Evolutionary conservation across 345 rosid genomes (phyloP).

Genomic region (Lumnitzera racemosa): DNA sequence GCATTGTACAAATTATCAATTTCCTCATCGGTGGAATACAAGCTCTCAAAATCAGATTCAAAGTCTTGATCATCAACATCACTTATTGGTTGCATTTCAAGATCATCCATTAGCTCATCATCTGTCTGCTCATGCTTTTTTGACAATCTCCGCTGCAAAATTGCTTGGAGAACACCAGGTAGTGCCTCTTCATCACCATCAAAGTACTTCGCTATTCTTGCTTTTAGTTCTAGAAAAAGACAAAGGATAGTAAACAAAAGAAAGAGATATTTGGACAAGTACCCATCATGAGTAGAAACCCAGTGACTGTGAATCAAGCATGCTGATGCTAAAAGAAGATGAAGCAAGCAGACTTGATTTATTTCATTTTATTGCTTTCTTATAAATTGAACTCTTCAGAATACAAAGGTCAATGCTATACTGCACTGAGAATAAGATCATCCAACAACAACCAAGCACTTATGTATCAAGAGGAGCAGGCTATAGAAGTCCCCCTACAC

Average conservation of each 20-base stretch:
- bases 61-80: conserved; percentile 54
- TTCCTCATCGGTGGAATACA: conserved; percentile 62
- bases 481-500: too few relatives aligned
- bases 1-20: conserved; percentile 62
- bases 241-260: neutral
- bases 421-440: too few relatives aligned
- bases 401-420: too few relatives aligned
- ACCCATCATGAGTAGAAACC: neutral
- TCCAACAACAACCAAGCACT: too few relatives aligned
- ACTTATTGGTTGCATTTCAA: conserved; percentile 36
- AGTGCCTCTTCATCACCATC: conserved; percentile 71
- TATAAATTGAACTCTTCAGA: too few relatives aligned
- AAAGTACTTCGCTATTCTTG: conserved; percentile 58
- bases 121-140: conserved; percentile 69
- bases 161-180: conserved; percentile 54
- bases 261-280: conserved; percentile 9
- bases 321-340: too few relatives aligned
- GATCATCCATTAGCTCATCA: conserved; percentile 51
- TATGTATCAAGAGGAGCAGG: too few relatives aligned
- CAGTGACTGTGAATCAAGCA: too few relatives aligned
- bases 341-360: too few relatives aligned
- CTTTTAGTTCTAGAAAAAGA: conserved; percentile 47
- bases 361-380: too few relatives aligned
- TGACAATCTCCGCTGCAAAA: conserved; percentile 44
- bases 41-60: conserved; percentile 69